phyloP scores from a whole-genome alignment of 306 rosid species.

The Mucuna pruriens region DNA sequence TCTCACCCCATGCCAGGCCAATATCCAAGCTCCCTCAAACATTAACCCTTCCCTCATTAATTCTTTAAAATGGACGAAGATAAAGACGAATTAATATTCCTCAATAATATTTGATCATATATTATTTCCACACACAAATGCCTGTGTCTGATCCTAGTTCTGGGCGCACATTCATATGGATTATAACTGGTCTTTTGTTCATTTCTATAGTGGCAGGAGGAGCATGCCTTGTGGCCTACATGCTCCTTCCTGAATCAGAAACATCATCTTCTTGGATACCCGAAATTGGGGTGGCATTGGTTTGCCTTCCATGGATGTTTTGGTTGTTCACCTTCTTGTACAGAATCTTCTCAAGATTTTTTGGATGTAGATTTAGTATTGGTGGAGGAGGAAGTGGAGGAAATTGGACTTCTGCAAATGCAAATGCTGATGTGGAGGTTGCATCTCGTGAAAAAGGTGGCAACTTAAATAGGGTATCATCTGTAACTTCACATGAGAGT shows the following conservation, averaged over 20 bases:
- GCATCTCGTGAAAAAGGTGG: constrained; percentile 11
- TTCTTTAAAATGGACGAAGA: constrained; percentile 53
- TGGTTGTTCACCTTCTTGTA: constrained; percentile 75
- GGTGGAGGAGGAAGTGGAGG: constrained; percentile 8
- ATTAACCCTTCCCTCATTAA: not conserved
- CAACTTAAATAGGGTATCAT: constrained; percentile 30
- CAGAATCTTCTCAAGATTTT: constrained; percentile 58
- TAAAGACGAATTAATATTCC: too few relatives aligned
- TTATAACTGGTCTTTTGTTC: constrained; percentile 51
- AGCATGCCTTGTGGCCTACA: constrained; percentile 58
- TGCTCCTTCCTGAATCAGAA: constrained; percentile 54
- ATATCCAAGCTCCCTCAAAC: constrained; percentile 4
- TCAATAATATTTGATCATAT: constrained; percentile 43
- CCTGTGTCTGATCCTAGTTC: constrained; percentile 52
- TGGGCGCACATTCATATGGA: constrained; percentile 70
- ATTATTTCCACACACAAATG: constrained; percentile 51
- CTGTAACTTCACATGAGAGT: constrained; percentile 62
- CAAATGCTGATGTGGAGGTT: constrained; percentile 32
- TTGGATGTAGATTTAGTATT: constrained; percentile 44
- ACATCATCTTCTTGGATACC: constrained; percentile 59
- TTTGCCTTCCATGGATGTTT: constrained; percentile 87
- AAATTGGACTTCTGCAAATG: not conserved
- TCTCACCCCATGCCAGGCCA: constrained; percentile 14
- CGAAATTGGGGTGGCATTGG: constrained; percentile 56
- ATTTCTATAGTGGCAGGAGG: constrained; percentile 62